Evolutionary conservation across 2,329 filamentous ascomycete genomes (phyloP), one percentile per base, ranked within the genome.

Genomic region (Trichoderma asperellum): DNA sequence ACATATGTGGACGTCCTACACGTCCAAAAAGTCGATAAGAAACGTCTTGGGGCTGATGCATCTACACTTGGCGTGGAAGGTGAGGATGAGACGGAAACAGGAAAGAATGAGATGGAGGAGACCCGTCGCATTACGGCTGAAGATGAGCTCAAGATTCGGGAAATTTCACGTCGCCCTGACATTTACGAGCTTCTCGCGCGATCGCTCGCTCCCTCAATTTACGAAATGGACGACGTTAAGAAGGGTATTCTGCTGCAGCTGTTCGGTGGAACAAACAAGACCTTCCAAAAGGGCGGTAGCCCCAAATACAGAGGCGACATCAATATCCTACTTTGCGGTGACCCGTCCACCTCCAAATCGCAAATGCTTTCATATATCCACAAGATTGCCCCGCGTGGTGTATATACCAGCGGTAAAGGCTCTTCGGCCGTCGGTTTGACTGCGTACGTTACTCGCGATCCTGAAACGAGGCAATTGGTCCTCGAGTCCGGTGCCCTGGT

Each of bases 221-320:
- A 96, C 82, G 96, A 99, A 81, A 92, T 97, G 90, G 96, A 99
- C 74, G 96, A 99, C 76, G 94, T 98, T 59, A 99, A 99, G 85
- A 99, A 99, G 82, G 96, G 96, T 12, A 97, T 99, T 71, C 85
- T 99, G 12, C 89, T 99, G 4, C 96, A 99, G 77, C 88, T 99
- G 52, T 99, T 99, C 78, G 95, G 96, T 47, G 96, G 96, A 68
- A 97, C 96, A 40, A 99, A 99, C 84, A 99, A 99, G 83, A 93
- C 92, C 0, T 99, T 99, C 79, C 89, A 97, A 70, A 98, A 97
- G 81, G 96, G 96, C 68, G 96, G 94, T 69, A 97, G 92, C 76
- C 96, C 96, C 7, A 94, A 92, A 75, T 99, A 99, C 79, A 89
- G 96, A 83, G 96, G 96, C 72, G 96, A 99, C 80, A 97, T 99